These are phyloP conservation scores for Hygrocybe punicea DNA, from an alignment of 768 basidiomycete genomes.

Conservation along the genomic window DNA sequence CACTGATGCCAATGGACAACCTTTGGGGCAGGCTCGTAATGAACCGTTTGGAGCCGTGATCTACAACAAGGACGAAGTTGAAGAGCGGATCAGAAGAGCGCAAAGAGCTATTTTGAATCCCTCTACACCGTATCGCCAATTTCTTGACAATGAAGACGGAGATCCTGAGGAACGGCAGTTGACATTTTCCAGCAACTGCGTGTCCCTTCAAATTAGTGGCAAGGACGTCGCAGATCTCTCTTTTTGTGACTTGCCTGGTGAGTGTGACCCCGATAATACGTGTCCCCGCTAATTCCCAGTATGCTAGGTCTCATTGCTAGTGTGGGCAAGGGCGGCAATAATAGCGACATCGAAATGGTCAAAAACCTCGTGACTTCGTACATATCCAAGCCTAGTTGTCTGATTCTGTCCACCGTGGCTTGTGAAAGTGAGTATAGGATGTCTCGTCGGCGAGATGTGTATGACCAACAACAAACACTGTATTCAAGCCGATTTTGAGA, in stretches of 20 bases:
- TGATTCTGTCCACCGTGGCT: slow-evolving; percentile 56
- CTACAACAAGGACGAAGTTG: slow-evolving; percentile 49
- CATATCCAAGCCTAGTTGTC: slow-evolving; percentile 60
- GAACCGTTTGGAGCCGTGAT: slow-evolving; percentile 49
- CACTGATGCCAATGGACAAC: slow-evolving; percentile 38
- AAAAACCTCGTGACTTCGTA: slow-evolving; percentile 55
- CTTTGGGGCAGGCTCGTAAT: slow-evolving; percentile 38
- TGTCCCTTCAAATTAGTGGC: slow-evolving; percentile 58
- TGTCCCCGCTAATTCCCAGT: not conserved
- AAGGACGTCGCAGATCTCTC: slow-evolving; percentile 59
- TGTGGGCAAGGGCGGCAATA: slow-evolving; percentile 47
- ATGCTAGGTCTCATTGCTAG: slow-evolving; percentile 55
- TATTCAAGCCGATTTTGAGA: slow-evolving; percentile 69
- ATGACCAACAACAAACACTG: not conserved
- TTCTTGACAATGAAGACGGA: slow-evolving; percentile 40
- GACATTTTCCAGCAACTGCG: slow-evolving; percentile 54
- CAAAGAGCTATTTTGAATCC: slow-evolving; percentile 68
- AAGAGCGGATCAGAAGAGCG: slow-evolving; percentile 63
- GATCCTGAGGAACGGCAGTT: slow-evolving; percentile 19
- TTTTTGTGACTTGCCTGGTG: slow-evolving; percentile 62
- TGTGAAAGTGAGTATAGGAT: slow-evolving; percentile 56
- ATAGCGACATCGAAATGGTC: slow-evolving; percentile 59
- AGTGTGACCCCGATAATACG: slow-evolving; percentile 2
- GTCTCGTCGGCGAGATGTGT: not conserved
- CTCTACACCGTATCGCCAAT: slow-evolving; percentile 25